Evolutionary conservation across 768 basidiomycete genomes (phyloP), one percentile per base, ranked within the genome.

Genomic region (Pleurotus cornucopiae): DNA sequence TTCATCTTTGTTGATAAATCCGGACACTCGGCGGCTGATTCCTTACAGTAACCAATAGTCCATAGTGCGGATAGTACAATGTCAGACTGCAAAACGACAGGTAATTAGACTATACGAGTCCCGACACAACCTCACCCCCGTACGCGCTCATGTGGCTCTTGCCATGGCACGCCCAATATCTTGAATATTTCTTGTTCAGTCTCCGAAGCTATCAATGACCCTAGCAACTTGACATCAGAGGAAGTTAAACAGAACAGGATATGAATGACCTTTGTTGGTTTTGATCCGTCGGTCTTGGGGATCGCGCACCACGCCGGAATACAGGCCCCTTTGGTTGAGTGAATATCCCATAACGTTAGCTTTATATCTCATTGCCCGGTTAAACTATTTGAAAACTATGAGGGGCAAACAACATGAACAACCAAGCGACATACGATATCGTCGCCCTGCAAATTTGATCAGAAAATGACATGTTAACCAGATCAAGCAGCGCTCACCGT

Each of bases 151-250:
- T 86, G 85, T 1, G 91, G 89, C 58, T 88, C 84, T 64, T 90
- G 85, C 89, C 88, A 93, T 2, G 90, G 90, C 3, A 93, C 86
- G 11, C 76, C 78, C 40, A 98, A 72, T 37, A 86, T 85, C 16
- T 75, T 70, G 63, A 97, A 94, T 37, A 98, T 95, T 60, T 94
- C 90, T 64, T 86, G 76, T 69, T 97, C 94, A 0, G 88, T 93
- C 64, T 87, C 84, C 0, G 89, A 90, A 2, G 91, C 92, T 16
- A 95, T 68, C 5, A 93, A 65, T 5, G 70, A 74, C 14, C 89
- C 91, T 89, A 54, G 11, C 18, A 13, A 41, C 40, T 6, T 43
- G 43, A 44, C 14, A 47, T 43, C 4, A 4, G 30, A n/a, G 20
- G 14, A 40, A 11, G 23, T n/a, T 18, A 6, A 20, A 45, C 45